Evolutionary conservation across 2,329 filamentous ascomycete species (phyloP).

Genomic region (Lasiodiplodia gonubiensis): DNA sequence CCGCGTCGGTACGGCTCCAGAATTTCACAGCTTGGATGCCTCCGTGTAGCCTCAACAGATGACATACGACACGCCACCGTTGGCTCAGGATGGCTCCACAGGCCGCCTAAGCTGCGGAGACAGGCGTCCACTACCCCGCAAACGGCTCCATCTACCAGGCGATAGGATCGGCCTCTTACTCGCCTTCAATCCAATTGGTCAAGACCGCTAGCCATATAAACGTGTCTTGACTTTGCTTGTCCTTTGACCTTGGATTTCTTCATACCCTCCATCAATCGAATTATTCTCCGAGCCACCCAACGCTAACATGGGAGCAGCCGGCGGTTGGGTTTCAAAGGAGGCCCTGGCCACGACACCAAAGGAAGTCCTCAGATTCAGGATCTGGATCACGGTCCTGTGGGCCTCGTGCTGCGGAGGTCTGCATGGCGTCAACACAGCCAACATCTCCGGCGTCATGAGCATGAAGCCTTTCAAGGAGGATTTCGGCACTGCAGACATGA

Average conservation of each 20-base stretch:
- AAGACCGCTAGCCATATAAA: not conserved
- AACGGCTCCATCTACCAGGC: not conserved
- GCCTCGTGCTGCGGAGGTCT: slow-evolving; percentile 5
- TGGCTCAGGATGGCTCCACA: not conserved
- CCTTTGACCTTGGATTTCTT: not conserved
- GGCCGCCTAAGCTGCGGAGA: slow-evolving; percentile 4
- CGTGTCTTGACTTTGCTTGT: slow-evolving; percentile 3
- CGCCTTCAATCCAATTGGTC: not conserved
- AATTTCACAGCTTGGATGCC: not conserved
- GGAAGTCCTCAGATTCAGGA: not conserved
- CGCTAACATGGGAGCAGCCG: not conserved
- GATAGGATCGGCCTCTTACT: not conserved
- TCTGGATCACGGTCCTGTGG: slow-evolving; percentile 11
- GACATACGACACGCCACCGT: not conserved
- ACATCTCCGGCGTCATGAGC: slow-evolving; percentile 12
- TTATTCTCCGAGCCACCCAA: not conserved
- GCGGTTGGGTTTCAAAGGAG: not conserved
- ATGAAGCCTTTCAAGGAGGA: slow-evolving; percentile 5
- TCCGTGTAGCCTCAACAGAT: not conserved
- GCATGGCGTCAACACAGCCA: slow-evolving; percentile 14
- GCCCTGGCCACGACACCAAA: not conserved
- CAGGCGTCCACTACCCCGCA: not conserved
- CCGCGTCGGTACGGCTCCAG: not conserved
- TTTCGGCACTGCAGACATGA: not conserved
- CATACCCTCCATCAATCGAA: not conserved